Evolutionary conservation across 2,329 filamentous ascomycete genomes (phyloP).

Genomic region (Paracamarosporium sp.): DNA sequence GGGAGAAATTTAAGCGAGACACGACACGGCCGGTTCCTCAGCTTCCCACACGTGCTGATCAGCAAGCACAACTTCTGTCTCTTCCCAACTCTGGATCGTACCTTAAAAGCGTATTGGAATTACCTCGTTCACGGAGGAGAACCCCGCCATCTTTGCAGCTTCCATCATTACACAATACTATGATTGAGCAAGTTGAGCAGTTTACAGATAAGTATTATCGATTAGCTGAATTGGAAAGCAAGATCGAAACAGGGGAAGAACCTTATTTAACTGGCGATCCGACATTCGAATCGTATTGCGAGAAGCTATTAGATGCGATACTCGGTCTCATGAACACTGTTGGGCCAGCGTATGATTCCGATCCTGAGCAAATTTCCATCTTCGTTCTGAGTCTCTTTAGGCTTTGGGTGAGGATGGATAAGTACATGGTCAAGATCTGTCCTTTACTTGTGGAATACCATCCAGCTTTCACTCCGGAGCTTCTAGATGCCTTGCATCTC

Average conservation of each 20-base stretch:
- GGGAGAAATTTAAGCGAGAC: slow-evolving; percentile 20
- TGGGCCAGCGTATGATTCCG: slow-evolving; percentile 47
- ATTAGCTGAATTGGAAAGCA: slow-evolving; percentile 23
- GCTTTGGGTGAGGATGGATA: slow-evolving; percentile 64
- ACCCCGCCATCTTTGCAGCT: slow-evolving; percentile 8
- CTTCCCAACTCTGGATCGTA: slow-evolving; percentile 26
- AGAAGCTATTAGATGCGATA: slow-evolving; percentile 42
- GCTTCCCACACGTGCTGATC: slow-evolving; percentile 49
- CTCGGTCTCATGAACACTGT: slow-evolving; percentile 44
- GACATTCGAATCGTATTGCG: slow-evolving; percentile 39
- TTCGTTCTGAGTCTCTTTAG: slow-evolving; percentile 62
- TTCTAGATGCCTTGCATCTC: slow-evolving; percentile 63
- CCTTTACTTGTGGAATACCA: slow-evolving; percentile 59
- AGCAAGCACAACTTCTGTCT: slow-evolving; percentile 20
- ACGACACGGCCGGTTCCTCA: slow-evolving; percentile 48
- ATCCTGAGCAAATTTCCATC: slow-evolving; percentile 57
- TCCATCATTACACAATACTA: slow-evolving; percentile 11
- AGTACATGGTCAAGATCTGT: slow-evolving; percentile 47
- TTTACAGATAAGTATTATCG: slow-evolving; percentile 29
- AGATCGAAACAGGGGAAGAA: slow-evolving; percentile 20
- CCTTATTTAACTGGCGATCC: slow-evolving; percentile 9
- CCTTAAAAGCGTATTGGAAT: slow-evolving; percentile 18
- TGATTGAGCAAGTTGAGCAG: slow-evolving; percentile 18
- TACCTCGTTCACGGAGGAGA: slow-evolving; percentile 9
- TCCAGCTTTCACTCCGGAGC: slow-evolving; percentile 56